Evolutionary conservation across 2,329 filamentous ascomycete genomes (phyloP).

Genomic region (Diplodia scrobiculata): DNA sequence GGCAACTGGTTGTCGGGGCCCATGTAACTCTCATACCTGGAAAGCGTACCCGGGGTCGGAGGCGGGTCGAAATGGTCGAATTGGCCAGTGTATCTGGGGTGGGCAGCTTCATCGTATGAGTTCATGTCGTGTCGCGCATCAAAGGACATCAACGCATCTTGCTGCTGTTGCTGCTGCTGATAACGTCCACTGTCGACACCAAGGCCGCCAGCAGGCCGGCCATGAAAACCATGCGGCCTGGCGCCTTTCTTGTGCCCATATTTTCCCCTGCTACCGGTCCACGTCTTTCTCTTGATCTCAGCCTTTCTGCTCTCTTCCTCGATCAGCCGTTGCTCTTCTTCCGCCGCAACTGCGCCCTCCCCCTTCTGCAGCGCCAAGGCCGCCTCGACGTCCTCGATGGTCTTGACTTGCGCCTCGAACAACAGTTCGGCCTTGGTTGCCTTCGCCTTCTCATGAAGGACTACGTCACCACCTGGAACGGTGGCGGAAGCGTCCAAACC

Average conservation of each 20-base stretch:
- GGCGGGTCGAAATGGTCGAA: background rate
- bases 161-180: background rate
- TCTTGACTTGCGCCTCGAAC: background rate
- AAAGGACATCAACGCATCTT: background rate
- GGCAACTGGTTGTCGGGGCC: too few species aligned
- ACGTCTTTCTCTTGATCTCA: constrained; percentile 1
- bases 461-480: too few species aligned
- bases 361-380: background rate
- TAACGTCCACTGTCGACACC: background rate
- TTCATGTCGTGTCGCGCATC: background rate
- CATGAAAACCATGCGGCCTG: background rate
- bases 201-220: background rate
- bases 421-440: background rate
- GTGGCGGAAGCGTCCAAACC: too few species aligned
- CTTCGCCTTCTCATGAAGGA: too few species aligned
- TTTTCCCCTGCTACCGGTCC: constrained; percentile 6
- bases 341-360: background rate
- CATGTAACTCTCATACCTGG: too few species aligned
- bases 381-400: background rate
- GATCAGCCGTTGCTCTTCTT: background rate
- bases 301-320: background rate
- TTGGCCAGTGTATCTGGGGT: background rate
- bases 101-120: background rate
- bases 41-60: background rate
- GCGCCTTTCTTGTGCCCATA: background rate